phyloP scores from a whole-genome alignment of 371 early-diverging fungal genomes.

The Mucor ambiguus region DNA sequence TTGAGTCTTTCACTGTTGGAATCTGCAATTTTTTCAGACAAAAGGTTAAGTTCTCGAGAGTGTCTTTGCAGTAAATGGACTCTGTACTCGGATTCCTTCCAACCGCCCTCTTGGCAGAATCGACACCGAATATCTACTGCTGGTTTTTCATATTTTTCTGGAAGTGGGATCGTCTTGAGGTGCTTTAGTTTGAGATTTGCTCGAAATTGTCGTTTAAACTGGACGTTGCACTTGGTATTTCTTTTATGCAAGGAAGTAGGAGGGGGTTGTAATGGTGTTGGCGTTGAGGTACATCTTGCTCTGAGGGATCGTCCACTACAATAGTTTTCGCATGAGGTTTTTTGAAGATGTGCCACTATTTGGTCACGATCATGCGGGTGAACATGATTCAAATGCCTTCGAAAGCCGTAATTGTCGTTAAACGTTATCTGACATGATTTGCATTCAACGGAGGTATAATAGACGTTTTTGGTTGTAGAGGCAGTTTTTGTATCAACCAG shows the following conservation, averaged over 20 bases:
- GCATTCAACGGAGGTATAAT: neutral
- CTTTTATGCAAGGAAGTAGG: neutral
- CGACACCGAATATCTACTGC: neutral
- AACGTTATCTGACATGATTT: neutral
- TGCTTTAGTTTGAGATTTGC: neutral
- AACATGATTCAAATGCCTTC: conserved; percentile 1
- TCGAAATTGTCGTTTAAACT: neutral
- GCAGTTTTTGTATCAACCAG: neutral
- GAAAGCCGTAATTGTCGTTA: neutral
- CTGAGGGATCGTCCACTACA: neutral
- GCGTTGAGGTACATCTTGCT: neutral
- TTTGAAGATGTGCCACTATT: neutral
- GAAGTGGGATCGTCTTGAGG: neutral
- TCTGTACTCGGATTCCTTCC: neutral
- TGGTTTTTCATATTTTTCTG: neutral
- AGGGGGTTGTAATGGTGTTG: neutral
- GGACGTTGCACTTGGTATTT: neutral
- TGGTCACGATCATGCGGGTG: neutral
- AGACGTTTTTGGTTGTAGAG: neutral
- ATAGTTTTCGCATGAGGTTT: neutral
- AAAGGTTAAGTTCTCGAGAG: neutral
- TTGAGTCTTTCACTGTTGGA: neutral
- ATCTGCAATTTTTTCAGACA: neutral
- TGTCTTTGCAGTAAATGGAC: neutral
- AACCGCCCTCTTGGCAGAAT: neutral